Evolutionary conservation across 805 yeast species (phyloP), one percentile per base, ranked within the genome.

Genomic region (Yamadazyma kitorensis): DNA sequence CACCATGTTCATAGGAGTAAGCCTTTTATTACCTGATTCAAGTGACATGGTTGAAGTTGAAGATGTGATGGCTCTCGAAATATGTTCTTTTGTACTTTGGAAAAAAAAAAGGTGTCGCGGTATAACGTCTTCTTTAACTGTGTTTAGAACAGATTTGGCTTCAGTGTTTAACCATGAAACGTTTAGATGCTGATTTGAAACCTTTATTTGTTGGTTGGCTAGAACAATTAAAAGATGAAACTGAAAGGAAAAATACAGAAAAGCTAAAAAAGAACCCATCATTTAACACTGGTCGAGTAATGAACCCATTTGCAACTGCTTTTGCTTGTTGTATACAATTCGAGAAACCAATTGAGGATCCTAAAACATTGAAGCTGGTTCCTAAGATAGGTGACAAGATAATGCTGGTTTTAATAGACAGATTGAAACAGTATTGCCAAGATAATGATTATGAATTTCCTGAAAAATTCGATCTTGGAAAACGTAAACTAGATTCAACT

Each of bases 1-100:
- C 31, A 93, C 76, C 53, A 88, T 78, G 58, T 88, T 89, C 62
- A 93, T 87, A 13, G 98, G 98, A 35, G 96, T 96, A 32, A 88
- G 74, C 67, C 80, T 74, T 17, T 61, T 42, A 15, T 42, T 55
- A n/a, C n/a, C n/a, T n/a, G 23, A 5, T 24, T 23, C 28, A n/a
- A n/a, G n/a, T n/a, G n/a, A n/a, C n/a, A n/a, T n/a, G n/a, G n/a
- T n/a, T n/a, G n/a, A n/a, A n/a, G n/a, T n/a, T n/a, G n/a, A n/a
- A n/a, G n/a, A n/a, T n/a, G n/a, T n/a, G n/a, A n/a, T n/a, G n/a
- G n/a, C n/a, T n/a, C n/a, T n/a, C n/a, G n/a, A n/a, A n/a, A n/a
- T n/a, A n/a, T n/a, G n/a, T n/a, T n/a, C n/a, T n/a, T n/a, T n/a
- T n/a, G n/a, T n/a, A n/a, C n/a, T n/a, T n/a, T n/a, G n/a, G n/a